phyloP scores from a whole-genome alignment of 2,329 filamentous ascomycete species.

The Apiospora saccharicola region DNA sequence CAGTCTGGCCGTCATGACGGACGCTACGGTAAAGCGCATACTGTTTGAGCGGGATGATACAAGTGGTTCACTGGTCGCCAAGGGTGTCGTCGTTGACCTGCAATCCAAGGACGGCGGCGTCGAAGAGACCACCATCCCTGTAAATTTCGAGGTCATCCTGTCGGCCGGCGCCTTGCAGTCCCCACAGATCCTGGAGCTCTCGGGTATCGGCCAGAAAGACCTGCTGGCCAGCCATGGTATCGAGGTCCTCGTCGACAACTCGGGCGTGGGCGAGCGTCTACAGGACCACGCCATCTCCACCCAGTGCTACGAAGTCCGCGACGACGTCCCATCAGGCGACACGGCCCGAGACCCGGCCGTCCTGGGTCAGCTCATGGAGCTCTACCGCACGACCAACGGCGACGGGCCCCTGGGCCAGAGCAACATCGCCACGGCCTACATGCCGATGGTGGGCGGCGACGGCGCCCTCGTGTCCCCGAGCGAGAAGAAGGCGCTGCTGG shows the following conservation, averaged over 20 bases:
- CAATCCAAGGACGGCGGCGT: not conserved
- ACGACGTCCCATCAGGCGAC: conserved; percentile 47
- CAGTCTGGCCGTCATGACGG: conserved; percentile 45
- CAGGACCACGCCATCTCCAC: conserved; percentile 52
- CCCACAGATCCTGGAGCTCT: conserved; percentile 45
- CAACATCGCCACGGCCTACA: conserved; percentile 47
- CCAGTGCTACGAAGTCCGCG: conserved; percentile 50
- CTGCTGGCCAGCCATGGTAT: conserved; percentile 46
- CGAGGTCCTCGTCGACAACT: conserved; percentile 50
- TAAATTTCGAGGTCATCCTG: conserved; percentile 48
- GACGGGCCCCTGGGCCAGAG: conserved; percentile 48
- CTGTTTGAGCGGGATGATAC: conserved; percentile 36
- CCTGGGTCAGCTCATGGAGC: conserved; percentile 41
- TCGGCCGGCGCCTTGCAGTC: conserved; percentile 49
- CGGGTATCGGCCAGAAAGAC: conserved; percentile 47
- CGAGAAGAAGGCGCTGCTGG: conserved; percentile 39
- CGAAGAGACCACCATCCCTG: conserved; percentile 27
- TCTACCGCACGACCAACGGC: conserved; percentile 46
- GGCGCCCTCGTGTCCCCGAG: conserved; percentile 35
- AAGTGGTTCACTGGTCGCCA: conserved; percentile 40
- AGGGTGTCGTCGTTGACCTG: conserved; percentile 43
- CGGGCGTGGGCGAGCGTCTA: conserved; percentile 54
- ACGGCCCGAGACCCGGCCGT: conserved; percentile 45
- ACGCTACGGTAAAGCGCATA: conserved; percentile 45
- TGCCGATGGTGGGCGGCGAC: conserved; percentile 41